Percentiles rank a stretch among this genome's conserved stretches.
These are phyloP conservation scores for Kluyveromyces starmeri DNA, from an alignment of 805 yeast genomes.

Conservation along the genomic window DNA sequence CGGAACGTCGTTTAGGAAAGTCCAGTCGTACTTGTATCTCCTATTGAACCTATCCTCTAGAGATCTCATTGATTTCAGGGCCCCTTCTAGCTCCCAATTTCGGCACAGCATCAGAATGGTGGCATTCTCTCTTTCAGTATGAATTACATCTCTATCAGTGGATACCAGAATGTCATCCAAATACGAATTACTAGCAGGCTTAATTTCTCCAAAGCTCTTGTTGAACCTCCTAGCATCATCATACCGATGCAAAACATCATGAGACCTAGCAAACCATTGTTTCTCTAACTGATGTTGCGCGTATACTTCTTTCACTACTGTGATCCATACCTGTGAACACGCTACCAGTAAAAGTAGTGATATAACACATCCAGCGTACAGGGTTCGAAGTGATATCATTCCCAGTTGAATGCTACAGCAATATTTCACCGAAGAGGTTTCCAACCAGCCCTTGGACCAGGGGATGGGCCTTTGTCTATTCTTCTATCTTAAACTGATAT, in stretches of 20 bases:
- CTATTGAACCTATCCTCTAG: slow-evolving; percentile 67
- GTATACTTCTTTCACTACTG: neutral
- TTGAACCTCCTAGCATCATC: slow-evolving; percentile 9
- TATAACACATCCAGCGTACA: too few species aligned
- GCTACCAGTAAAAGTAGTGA: neutral
- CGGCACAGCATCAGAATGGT: slow-evolving; percentile 81
- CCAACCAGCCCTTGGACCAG: too few species aligned
- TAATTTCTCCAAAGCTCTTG: slow-evolving; percentile 9
- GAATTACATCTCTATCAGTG: neutral
- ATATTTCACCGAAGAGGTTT: too few species aligned
- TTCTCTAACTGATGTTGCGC: neutral
- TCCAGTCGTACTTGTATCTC: slow-evolving; percentile 66
- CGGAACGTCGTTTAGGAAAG: slow-evolving; percentile 66
- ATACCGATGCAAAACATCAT: slow-evolving; percentile 12
- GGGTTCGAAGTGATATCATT: too few species aligned
- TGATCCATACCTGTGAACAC: neutral
- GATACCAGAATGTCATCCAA: slow-evolving; percentile 12
- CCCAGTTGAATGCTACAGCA: too few species aligned
- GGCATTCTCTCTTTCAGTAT: slow-evolving; percentile 43
- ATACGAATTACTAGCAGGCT: slow-evolving; percentile 23
- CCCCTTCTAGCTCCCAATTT: slow-evolving; percentile 69
- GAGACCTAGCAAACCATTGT: slow-evolving; percentile 10
- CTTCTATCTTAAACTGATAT: too few species aligned
- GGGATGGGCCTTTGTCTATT: too few species aligned
- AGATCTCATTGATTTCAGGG: slow-evolving; percentile 65